A percentile compares a stretch with the other conserved stretches of the same genome.
These are phyloP conservation scores for Cytospora piceicola DNA, from an alignment of 2,329 filamentous ascomycete species.

Conservation along the genomic window DNA sequence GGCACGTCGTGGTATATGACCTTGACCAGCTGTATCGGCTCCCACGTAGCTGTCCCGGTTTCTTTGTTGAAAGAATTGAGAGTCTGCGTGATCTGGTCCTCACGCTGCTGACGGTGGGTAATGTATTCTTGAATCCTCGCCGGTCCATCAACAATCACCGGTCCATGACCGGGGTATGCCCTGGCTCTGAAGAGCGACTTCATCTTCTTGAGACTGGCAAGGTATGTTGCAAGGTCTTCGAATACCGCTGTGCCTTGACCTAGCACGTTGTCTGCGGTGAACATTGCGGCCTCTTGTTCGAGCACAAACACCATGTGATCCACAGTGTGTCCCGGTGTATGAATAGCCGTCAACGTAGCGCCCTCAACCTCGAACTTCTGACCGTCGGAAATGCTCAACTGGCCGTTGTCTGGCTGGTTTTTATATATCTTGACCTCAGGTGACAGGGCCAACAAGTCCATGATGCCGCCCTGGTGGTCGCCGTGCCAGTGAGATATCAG, in stretches of 20 bases:
- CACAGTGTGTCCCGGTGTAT: slow-evolving; percentile 70
- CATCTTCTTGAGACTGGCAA: slow-evolving; percentile 66
- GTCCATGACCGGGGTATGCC: slow-evolving; percentile 88
- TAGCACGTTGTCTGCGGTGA: slow-evolving; percentile 76
- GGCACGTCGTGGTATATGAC: slow-evolving; percentile 82
- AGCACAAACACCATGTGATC: slow-evolving; percentile 72
- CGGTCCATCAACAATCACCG: slow-evolving; percentile 73
- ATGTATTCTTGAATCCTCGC: slow-evolving; percentile 82
- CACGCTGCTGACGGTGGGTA: slow-evolving; percentile 75
- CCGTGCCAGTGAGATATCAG: slow-evolving; percentile 92
- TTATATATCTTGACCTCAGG: slow-evolving; percentile 68
- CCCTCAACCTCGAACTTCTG: slow-evolving; percentile 55
- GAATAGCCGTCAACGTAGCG: slow-evolving; percentile 63
- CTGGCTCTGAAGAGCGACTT: slow-evolving; percentile 61
- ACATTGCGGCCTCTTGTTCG: slow-evolving; percentile 67
- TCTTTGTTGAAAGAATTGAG: slow-evolving; percentile 48
- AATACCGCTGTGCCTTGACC: slow-evolving; percentile 76
- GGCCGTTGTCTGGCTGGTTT: slow-evolving; percentile 49
- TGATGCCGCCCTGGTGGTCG: slow-evolving; percentile 81
- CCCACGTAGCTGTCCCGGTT: slow-evolving; percentile 55
- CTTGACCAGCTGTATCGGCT: slow-evolving; percentile 81
- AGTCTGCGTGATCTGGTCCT: slow-evolving; percentile 74
- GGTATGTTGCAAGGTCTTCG: slow-evolving; percentile 66
- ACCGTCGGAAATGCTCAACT: slow-evolving; percentile 49
- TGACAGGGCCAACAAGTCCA: slow-evolving; percentile 66